Percentiles rank a stretch among this genome's conserved stretches.
Conservation (phyloP, 805 yeast genomes). For the Nakazawaea ernobii region DNA sequence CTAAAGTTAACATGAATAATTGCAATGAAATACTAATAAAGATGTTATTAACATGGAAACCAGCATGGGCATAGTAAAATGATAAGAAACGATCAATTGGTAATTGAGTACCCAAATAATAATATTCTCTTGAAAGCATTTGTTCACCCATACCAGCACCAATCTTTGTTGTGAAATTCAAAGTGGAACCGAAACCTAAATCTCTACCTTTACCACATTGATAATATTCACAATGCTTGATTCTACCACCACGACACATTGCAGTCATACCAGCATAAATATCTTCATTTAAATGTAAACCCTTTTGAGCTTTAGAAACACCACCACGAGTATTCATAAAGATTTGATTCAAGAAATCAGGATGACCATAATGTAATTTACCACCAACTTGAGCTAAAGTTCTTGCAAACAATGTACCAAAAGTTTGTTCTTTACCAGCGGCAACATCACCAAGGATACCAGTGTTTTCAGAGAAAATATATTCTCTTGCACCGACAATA, state of each 20-base stretch:
- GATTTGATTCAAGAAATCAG: constrained; percentile 72
- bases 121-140: constrained; percentile 78
- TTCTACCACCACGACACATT: constrained; percentile 77
- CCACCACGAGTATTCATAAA: constrained; percentile 87
- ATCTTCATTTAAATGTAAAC: constrained; percentile 82
- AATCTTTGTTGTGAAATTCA: constrained; percentile 81
- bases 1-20: constrained; percentile 62
- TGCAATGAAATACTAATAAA: constrained; percentile 74
- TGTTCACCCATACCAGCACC: constrained; percentile 96
- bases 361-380: constrained; percentile 84
- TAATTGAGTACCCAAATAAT: constrained; percentile 72
- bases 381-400: constrained; percentile 83
- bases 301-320: constrained; percentile 81
- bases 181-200: constrained; percentile 79
- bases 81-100: constrained; percentile 79
- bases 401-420: constrained; percentile 80
- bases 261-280: constrained; percentile 88
- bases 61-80: constrained; percentile 82
- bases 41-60: constrained; percentile 78
- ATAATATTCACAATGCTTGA: constrained; percentile 80
- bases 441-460: constrained; percentile 87
- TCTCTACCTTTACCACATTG: constrained; percentile 93
- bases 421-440: constrained; percentile 87
- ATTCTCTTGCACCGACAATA: constrained; percentile 82
- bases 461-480: constrained; percentile 79